A percentile compares a stretch with the other conserved stretches of the same genome.
These are phyloP conservation scores for Mycena polygramma DNA, from an alignment of 768 basidiomycete species.

Conservation along the genomic window DNA sequence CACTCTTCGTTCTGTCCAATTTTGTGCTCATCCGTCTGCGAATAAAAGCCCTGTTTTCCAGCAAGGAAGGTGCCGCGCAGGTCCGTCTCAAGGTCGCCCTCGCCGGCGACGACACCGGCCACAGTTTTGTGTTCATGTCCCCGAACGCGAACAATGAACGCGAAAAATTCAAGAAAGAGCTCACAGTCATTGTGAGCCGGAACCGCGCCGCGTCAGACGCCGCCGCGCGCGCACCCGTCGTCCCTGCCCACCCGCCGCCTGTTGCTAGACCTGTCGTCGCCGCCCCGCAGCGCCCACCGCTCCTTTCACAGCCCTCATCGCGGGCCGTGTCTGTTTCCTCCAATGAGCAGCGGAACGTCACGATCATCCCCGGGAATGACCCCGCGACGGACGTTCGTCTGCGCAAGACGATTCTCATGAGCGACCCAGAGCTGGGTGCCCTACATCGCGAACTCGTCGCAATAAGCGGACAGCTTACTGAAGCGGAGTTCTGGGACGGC, in stretches of 20 bases:
- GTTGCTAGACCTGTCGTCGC: constrained; percentile 44
- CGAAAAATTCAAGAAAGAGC: constrained; percentile 85
- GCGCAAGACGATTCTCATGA: constrained; percentile 83
- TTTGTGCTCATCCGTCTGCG: constrained; percentile 31
- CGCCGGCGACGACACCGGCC: constrained; percentile 75
- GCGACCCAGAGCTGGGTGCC: constrained; percentile 80
- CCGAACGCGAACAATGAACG: constrained; percentile 79
- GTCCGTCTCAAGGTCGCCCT: constrained; percentile 84
- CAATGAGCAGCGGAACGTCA: constrained; percentile 46
- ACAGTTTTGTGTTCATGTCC: constrained; percentile 87
- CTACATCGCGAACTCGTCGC: constrained; percentile 90
- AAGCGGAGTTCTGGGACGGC: constrained; percentile 98
- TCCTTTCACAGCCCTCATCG: constrained; percentile 64
- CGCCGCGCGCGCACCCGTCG: constrained; percentile 46
- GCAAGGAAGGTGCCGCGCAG: constrained; percentile 86
- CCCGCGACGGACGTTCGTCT: constrained; percentile 78
- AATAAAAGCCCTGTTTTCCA: constrained; percentile 81
- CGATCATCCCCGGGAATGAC: constrained; percentile 67
- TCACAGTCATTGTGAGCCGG: constrained; percentile 81
- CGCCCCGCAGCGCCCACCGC: constrained; percentile 46
- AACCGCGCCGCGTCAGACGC: constrained; percentile 67
- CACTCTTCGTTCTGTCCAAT: constrained; percentile 27
- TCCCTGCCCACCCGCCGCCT: constrained; percentile 41
- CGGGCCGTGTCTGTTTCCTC: constrained; percentile 71
- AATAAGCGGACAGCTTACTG: constrained; percentile 84